phyloP scores from a whole-genome alignment of 2,329 filamentous ascomycete genomes.

The Fonsecaea multimorphosa region DNA sequence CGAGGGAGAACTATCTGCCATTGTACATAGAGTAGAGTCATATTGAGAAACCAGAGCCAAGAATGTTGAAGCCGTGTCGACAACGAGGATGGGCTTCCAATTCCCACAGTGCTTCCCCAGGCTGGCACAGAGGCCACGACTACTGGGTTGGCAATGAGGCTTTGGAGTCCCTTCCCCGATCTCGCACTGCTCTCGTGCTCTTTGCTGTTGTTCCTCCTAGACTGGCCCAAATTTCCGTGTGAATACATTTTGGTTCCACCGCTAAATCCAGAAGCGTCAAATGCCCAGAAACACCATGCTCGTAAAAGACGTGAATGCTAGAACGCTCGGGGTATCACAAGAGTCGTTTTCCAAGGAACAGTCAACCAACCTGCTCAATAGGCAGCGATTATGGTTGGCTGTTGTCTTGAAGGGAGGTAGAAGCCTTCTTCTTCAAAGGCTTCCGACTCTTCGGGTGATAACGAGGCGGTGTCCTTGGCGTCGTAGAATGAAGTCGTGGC shows the following conservation, averaged over 20 bases:
- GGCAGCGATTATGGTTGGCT: conserved; percentile 56
- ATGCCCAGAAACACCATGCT: conserved; percentile 32
- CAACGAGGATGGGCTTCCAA: not conserved
- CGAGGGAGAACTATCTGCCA: conserved; percentile 5
- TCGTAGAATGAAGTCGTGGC: conserved; percentile 50
- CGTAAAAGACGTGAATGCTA: conserved; percentile 26
- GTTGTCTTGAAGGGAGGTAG: conserved; percentile 53
- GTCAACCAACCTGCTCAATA: conserved; percentile 48
- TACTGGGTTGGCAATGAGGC: conserved; percentile 30
- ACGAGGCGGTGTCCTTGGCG: conserved; percentile 33
- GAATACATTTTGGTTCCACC: conserved; percentile 20
- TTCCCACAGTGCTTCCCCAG: conserved; percentile 24
- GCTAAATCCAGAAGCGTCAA: conserved; percentile 1
- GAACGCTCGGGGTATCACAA: conserved; percentile 37
- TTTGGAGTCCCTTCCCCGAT: not conserved
- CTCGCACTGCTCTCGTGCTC: not conserved
- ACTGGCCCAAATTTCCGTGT: conserved; percentile 8
- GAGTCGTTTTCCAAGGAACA: conserved; percentile 36
- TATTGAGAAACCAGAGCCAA: conserved; percentile 7
- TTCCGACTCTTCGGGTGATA: conserved; percentile 40
- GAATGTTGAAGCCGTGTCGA: conserved; percentile 1
- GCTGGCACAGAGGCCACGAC: conserved; percentile 37
- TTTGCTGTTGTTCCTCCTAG: not conserved
- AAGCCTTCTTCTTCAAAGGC: conserved; percentile 56
- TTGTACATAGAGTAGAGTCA: conserved; percentile 18